Conservation (phyloP, 2,329 filamentous ascomycete genomes). For the Monilinia polystroma region DNA sequence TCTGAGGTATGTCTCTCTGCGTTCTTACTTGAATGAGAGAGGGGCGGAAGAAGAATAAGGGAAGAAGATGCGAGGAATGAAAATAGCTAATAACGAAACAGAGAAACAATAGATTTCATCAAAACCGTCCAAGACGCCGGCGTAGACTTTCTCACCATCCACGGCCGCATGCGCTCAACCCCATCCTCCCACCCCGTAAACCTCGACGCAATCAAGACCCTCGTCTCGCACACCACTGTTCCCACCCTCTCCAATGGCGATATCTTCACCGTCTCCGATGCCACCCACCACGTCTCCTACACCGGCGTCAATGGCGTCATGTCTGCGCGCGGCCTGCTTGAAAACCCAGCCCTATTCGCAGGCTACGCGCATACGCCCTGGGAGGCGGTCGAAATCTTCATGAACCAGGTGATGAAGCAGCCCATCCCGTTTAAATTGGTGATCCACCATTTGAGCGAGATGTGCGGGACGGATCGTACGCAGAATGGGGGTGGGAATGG, state of each 20-base stretch:
- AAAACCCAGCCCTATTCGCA: conserved; percentile 65
- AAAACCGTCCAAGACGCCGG: conserved; percentile 57
- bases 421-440: conserved; percentile 64
- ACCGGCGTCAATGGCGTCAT: conserved; percentile 60
- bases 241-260: conserved; percentile 70
- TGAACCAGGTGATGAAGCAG: conserved; percentile 55
- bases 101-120: conserved; percentile 57
- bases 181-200: conserved; percentile 61
- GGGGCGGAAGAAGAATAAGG: background rate
- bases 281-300: conserved; percentile 41
- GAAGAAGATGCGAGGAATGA: accelerated
- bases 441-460: conserved; percentile 66
- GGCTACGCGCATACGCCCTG: conserved; percentile 56
- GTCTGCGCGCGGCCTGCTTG: conserved; percentile 66
- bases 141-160: conserved; percentile 69
- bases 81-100: background rate
- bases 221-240: conserved; percentile 50
- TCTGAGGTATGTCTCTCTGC: conserved; percentile 42
- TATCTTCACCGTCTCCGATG: conserved; percentile 54
- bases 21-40: background rate
- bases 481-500: conserved; percentile 52
- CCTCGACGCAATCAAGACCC: conserved; percentile 55
- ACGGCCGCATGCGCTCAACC: conserved; percentile 62
- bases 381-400: conserved; percentile 62
- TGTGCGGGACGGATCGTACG: conserved; percentile 58